Base-by-base conservation (phyloP, 495 filamentous ascomycete species). In the Penicillium macrosclerotiorum region DNA sequence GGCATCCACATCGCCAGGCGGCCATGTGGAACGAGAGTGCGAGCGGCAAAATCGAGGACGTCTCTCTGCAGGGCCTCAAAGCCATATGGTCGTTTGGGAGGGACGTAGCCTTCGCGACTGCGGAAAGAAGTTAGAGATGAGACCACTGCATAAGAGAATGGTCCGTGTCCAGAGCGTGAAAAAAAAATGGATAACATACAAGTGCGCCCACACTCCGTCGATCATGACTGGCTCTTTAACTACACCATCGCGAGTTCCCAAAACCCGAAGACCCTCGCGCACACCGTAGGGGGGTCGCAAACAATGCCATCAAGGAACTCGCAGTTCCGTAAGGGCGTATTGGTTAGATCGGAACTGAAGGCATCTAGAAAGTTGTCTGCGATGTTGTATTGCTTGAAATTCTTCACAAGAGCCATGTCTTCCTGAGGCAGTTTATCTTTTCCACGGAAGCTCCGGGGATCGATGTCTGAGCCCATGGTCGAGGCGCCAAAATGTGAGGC, bases 261-360 rank as follows among this genome's bases (percentile, higher is more conserved):
- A 69, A 3, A 97, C 90, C 57, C 84, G 85, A 39, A 96, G 67
- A 0, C 93, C 93, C 56, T 99, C 93, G 8, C 93, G 79, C 12
- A 99, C 89, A n/a, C 93, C 93, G 59, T 99, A 99, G 0, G 93
- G 93, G 93, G 93, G 65, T 99, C 93, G 52, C 93, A 96, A n/a
- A 96, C 67, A 47, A 99, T 92, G 2, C 85, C 90, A 68, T 99
- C 90, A 27, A 97, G 79, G 39, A 86, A 75, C 20, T 57, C 54
- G 5, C 37, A 31, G 13, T 57, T 64, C 27, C 88, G 71, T 13
- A 97, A 56, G 2, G 93, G 94, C 8, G 83, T 84, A 60, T 99
- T 91, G 3, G 91, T 96, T 18, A 99, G 58, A 65, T 99, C 93
- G 1, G 87, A 83, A 4, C 89, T 79, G 45, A 95, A 95, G 17